A percentile compares a stretch with the other conserved stretches of the same genome.
Evolutionary conservation across 139 green algal species (phyloP).

Genomic region (Desmodesmus armatus): DNA sequence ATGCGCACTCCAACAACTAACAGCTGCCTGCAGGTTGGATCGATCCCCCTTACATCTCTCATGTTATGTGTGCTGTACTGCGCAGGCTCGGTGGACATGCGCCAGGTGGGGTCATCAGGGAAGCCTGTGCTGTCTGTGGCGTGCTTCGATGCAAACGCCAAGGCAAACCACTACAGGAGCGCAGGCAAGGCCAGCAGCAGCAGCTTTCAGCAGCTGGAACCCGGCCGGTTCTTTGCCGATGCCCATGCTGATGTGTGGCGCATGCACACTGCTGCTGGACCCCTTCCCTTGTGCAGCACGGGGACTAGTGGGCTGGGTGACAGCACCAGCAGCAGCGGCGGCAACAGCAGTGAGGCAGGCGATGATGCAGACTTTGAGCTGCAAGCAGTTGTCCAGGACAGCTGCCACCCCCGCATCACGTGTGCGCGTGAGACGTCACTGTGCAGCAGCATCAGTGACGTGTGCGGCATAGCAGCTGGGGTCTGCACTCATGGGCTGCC

Average conservation of each 20-base stretch:
- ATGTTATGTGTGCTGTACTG: too few species aligned
- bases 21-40: too few species aligned
- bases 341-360: background rate
- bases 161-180: constrained; percentile 2
- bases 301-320: too few species aligned
- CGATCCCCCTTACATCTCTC: too few species aligned
- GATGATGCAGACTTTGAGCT: background rate
- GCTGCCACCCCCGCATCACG: background rate
- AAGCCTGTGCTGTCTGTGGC: background rate
- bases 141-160: background rate
- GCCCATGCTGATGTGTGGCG: background rate
- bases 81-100: too few species aligned
- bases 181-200: background rate
- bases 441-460: constrained; percentile 6
- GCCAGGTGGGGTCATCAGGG: too few species aligned
- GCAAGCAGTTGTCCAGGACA: too few species aligned
- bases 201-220: background rate
- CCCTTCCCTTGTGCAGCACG: background rate
- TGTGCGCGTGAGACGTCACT: background rate
- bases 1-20: too few species aligned
- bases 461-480: background rate
- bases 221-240: background rate
- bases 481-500: background rate
- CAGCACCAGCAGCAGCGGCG: too few species aligned
- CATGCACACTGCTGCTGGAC: background rate